Base-by-base conservation (phyloP, 192 early-diverging fungal genomes). In the Backusella sp. region DNA sequence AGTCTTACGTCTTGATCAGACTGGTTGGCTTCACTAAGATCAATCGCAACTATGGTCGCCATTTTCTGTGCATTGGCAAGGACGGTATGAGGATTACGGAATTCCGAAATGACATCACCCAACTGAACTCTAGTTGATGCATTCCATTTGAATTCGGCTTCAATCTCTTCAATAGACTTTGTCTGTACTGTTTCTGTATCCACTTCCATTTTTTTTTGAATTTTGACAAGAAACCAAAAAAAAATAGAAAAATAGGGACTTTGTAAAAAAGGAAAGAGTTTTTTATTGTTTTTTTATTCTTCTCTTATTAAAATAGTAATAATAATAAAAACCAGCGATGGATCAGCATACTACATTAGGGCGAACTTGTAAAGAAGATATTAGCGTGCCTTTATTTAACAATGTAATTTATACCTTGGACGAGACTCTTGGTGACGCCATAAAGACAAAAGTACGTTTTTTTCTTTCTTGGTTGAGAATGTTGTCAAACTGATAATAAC, bases 331-430 rank as follows among this genome's bases (percentile, higher is more conserved):
- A 9, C 0, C 1, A 32, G 30, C 2, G 56, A 59, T 59, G 56
- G 9, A 23, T 59, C 23, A 59, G 3, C 56, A 69, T 5, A 41
- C 6, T 0, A 71, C 28, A 5, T 17, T 71, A 23, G 70, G 70
- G 19, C 41, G 70, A 30, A 39, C 6, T 3, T 30, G 26, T 15
- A 32, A 30, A n/a, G 70, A 71, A 15, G 42, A 71, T 15, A 44
- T 30, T 8, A 49, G n/a, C 15, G 14, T 49, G 19, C n/a, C 35
- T 32, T 41, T 71, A 32, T 71, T 71, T 71, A 12, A 30, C 14
- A 71, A 71, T 12, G 70, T 71, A 1, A 1, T 35, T 30, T 71
- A 71, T 46, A 39, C 4, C 28, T n/a, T 71, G 28, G 70, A 71
- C 44, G 15, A 19, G 7, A 8, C 44, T 23, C n/a, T 71, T 19